Percentiles rank a stretch among this genome's conserved stretches.
These are phyloP conservation scores for Sideroxylon spinosum DNA, from an alignment of 179 eudicot species.

Conservation along the genomic window DNA sequence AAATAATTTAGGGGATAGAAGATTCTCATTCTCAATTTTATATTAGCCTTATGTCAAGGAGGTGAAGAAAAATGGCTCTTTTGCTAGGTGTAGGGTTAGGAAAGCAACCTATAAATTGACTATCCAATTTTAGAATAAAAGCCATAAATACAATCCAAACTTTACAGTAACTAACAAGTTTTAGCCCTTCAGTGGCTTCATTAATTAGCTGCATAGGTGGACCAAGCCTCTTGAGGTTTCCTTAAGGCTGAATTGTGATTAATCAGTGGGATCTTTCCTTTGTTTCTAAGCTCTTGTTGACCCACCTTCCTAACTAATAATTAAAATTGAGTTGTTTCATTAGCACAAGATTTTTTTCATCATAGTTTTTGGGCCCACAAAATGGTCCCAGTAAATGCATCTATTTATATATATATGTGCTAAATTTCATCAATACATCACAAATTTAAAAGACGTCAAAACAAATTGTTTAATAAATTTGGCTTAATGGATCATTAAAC, in stretches of 20 bases:
- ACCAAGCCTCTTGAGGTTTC: constrained; percentile 15
- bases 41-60: background rate
- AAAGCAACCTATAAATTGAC: background rate
- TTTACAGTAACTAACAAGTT: background rate
- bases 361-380: background rate
- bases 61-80: background rate
- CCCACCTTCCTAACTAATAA: constrained; percentile 20
- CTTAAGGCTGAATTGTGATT: constrained; percentile 1
- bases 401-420: background rate
- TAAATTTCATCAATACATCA: background rate
- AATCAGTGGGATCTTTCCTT: background rate
- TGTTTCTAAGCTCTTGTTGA: constrained; percentile 16
- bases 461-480: constrained; percentile 7
- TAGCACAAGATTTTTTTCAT: background rate
- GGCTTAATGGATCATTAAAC: constrained; percentile 7
- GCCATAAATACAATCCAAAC: background rate
- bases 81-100: background rate
- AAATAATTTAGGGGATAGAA: constrained; percentile 13
- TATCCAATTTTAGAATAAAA: constrained; percentile 1
- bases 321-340: background rate
- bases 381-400: background rate
- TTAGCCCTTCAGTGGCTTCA: background rate
- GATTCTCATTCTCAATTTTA: constrained; percentile 19
- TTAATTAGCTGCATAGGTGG: background rate
- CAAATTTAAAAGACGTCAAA: background rate